phyloP scores from a whole-genome alignment of 192 early-diverging fungal genomes.

The Anaeromyces robustus region DNA sequence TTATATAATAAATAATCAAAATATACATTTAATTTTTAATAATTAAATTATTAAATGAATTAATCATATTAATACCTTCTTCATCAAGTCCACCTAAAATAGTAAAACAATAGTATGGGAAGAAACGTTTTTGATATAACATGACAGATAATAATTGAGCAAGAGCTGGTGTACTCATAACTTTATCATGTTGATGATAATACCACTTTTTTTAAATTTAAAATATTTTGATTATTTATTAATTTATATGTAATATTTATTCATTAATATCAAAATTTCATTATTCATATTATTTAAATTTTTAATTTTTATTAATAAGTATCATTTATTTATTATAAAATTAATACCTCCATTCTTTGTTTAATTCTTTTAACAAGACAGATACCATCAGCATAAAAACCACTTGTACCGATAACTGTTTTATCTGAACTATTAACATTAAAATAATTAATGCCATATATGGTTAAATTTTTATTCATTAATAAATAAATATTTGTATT shows the following conservation, averaged over 20 bases:
- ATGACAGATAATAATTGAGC: slow-evolving; percentile 90
- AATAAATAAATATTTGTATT: too few species aligned
- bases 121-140: slow-evolving; percentile 84
- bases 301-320: too few species aligned
- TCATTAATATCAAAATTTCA: too few species aligned
- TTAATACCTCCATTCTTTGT: slow-evolving; percentile 68
- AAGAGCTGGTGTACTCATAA: slow-evolving; percentile 67
- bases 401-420: slow-evolving; percentile 68
- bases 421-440: slow-evolving; percentile 44
- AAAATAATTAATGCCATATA: too few species aligned
- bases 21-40: not conserved
- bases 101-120: slow-evolving; percentile 89
- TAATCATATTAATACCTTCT: slow-evolving; percentile 33
- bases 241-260: too few species aligned
- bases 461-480: too few species aligned
- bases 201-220: slow-evolving; percentile 54
- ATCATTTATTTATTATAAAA: too few species aligned
- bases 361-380: slow-evolving; percentile 66
- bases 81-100: slow-evolving; percentile 79
- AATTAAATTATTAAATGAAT: not conserved
- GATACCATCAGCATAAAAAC: slow-evolving; percentile 77
- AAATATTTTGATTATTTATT: too few species aligned
- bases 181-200: slow-evolving; percentile 73
- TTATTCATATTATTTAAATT: too few species aligned
- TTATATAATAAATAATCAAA: too few species aligned